Evolutionary conservation across 441 rosid genomes (phyloP), one percentile per base, ranked within the genome.

Genomic region (Euphorbia celastroides): DNA sequence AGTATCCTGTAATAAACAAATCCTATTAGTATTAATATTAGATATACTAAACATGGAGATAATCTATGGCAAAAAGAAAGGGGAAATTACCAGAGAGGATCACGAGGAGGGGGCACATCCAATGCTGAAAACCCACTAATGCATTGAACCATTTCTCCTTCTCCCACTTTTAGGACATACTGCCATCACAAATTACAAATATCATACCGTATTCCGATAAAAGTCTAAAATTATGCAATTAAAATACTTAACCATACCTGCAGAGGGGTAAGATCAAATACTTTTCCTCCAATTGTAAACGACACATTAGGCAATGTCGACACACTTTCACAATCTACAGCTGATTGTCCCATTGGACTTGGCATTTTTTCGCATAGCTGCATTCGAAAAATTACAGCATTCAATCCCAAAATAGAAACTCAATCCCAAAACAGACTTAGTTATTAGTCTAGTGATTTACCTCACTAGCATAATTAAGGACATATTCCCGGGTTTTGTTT

Each of bases 331-430:
- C 97, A 90, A 69, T 88, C 97, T 32, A 90, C 91, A 3, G 78
- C 81, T 10, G 93, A 88, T 79, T 88, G 90, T 65, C 97, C 95
- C 85, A 82, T 84, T 14, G 95, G 93, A 75, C 88, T 86, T 0
- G 97, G 97, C 81, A 90, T 66, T 8, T 89, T 82, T 19, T 85
- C 89, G 58, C 97, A 90, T 34, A 90, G 79, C 95, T 90, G 79
- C 25, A 72, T 57, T 60, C 8, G 54, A 38, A 36, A 56, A 51
- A 34, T 25, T 25, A 41, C 20, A 8, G 23, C 23, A 48, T 66
- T 13, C 55, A 50, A 50, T 38, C 44, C 67, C 55, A 64, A 58
- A 50, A 50, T 57, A 26, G 30, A 52, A 14, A 28, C 10, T n/a
- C 8, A 67, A 46, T 0, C 17, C 28, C 50, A 36, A 4, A 68